Base-by-base conservation (phyloP, 1,284 basidiomycete genomes). In the Marasmius fiardii region DNA sequence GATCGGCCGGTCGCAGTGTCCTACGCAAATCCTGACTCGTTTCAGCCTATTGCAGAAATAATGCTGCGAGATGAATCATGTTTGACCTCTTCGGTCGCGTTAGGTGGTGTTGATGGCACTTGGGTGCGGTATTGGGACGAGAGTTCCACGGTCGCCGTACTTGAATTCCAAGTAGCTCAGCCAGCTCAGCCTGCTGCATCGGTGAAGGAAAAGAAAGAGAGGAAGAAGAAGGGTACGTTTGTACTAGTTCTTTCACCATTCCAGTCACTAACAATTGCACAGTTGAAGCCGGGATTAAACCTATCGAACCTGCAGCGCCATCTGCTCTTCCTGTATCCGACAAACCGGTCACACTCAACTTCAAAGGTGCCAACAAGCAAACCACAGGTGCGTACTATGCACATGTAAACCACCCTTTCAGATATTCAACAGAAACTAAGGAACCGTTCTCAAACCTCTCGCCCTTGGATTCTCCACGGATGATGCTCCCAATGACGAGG, bases 101-200 rank as follows among this genome's bases (percentile, higher is more conserved):
- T 91, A 11, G 90, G 90, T 33, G 88, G 88, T 8, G 75, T 77
- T 20, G 87, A 89, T 62, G 82, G 80, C 41, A 75, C 79, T 16
- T 91, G 86, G 81, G 85, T 90, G 24, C 78, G 84, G 58, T 93
- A 93, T 66, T 92, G 91, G 90, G 91, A 93, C 60, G 90, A 92
- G 60, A 79, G 72, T 26, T 84, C 89, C 0, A 86, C 82, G 0
- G 79, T 85, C 18, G 83, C 85, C 34, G 77, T 87, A 5, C 73
- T 90, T 43, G 88, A 91, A 62, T 93, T 93, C 65, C 84, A 92
- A 63, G 89, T 92, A 1, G 87, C 89, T 54, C 78, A 84, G 60
- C 77, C 83, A 1, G 73, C 70, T 0, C 76, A 77, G 44, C 64
- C 75, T 33, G 58, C 64, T 16, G 64, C 70, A 1, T 54, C 58